Evolutionary conservation across 2,329 filamentous ascomycete species (phyloP), one percentile per base, ranked within the genome.

Genomic region (Graphilbum sp.): DNA sequence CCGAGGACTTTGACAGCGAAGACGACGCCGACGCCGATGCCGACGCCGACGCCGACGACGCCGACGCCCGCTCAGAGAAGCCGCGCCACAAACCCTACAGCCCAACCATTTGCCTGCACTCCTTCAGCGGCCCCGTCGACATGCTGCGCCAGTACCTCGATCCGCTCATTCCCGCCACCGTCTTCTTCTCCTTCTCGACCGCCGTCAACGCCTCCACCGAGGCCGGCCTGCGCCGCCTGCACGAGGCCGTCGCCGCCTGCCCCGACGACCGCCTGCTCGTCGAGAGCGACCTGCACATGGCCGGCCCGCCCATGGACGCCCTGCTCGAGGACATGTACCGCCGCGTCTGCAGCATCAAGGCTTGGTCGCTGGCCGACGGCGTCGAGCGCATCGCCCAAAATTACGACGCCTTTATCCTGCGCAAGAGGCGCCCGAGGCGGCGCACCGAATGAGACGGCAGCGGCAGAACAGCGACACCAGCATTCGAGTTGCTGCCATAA

Each of bases 31-130:
- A 36, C 40, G 18, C 13, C n/a, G 21, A 16, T 8, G 10, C 17
- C 3, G 21, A 20, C 35, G 17, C 4, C 13, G 16, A 20, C 10
- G 19, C 10, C 7, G 32, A 32, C 16, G n/a, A 18, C 35, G 5
- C 5, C 25, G 37, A 32, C 23, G 43, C 42, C 42, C 23, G 12
- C n/a, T 25, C 37, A 17, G 20, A 17, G 19, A 10, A 20, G 7
- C 11, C 3, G 10, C 10, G 24, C 5, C 11, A 13, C 20, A 75
- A 68, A 42, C 78, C 81, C 0, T 96, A 79, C 48, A 87, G 90
- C 4, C 86, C 87, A 1, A 66, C 87, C 9, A 79, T 96, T 52
- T 98, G 90, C 52, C 72, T 98, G 42, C 90, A 98, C 57, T 95
- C 87, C 0, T 98, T 86, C 57, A 92, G 82, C 35, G 88, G 85